Evolutionary conservation across 1,139 yeast species (phyloP).

Genomic region (Candida dubliniensis): DNA sequence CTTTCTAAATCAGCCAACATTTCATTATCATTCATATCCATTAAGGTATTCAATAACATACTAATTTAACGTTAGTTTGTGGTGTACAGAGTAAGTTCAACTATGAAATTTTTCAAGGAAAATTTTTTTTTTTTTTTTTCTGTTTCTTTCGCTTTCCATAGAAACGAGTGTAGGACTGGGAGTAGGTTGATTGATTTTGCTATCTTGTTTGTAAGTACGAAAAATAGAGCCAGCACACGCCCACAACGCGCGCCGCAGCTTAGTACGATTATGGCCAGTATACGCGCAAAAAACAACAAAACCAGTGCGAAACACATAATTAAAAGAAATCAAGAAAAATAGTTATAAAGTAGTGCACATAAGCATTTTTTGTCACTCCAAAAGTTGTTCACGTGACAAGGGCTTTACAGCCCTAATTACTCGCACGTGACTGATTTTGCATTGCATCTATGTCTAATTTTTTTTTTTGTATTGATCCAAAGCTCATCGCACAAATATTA

Average conservation of each 20-base stretch:
- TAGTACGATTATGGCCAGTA: no score
- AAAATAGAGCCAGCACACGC: not conserved
- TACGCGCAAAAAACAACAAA: not conserved
- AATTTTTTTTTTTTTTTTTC: slow-evolving; percentile 3
- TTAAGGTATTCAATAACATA: slow-evolving; percentile 1
- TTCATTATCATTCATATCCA: not conserved
- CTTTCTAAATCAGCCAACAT: not conserved
- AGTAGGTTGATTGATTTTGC: no score
- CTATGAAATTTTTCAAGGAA: slow-evolving; percentile 1
- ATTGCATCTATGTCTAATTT: no score
- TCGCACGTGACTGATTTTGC: not conserved
- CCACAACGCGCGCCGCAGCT: not conserved
- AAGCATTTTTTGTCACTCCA: not conserved
- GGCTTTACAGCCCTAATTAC: not conserved
- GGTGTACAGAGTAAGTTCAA: not conserved
- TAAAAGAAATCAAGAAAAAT: no score
- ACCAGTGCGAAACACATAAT: no score
- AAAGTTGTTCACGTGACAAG: slow-evolving; percentile 2
- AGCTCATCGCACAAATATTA: not conserved
- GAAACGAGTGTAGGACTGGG: no score
- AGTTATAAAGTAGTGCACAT: not conserved
- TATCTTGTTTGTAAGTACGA: no score
- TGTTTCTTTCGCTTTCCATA: not conserved
- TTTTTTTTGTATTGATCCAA: not conserved
- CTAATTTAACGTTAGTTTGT: slow-evolving; percentile 9